Evolutionary conservation across 371 early-diverging fungal genomes (phyloP).

Genomic region (Mortierella sp.): DNA sequence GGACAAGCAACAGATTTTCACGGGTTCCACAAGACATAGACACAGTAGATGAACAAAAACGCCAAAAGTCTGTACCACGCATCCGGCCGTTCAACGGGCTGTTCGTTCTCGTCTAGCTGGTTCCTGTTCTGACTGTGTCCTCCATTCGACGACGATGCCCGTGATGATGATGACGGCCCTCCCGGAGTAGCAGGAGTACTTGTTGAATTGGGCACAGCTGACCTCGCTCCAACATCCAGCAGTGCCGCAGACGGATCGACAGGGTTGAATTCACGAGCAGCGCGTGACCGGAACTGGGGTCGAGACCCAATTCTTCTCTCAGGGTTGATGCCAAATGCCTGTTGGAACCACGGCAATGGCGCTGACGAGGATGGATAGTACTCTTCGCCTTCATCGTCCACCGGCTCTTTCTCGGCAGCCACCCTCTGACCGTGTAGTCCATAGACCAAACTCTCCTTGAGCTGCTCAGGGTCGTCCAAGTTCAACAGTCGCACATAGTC

Average conservation of each 20-base stretch:
- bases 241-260: neutral
- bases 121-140: neutral
- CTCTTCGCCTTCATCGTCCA: slow-evolving; percentile 53
- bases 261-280: slow-evolving; percentile 2
- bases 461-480: slow-evolving; percentile 30
- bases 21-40: neutral
- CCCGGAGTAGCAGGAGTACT: neutral
- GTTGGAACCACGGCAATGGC: slow-evolving; percentile 2
- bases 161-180: neutral
- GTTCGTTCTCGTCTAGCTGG: neutral
- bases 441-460: neutral
- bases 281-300: neutral
- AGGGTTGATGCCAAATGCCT: neutral
- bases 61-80: neutral
- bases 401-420: slow-evolving; percentile 27
- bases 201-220: neutral
- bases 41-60: neutral
- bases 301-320: neutral
- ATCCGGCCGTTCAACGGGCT: neutral
- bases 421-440: neutral
- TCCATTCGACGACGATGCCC: neutral
- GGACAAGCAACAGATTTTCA: too few relatives aligned
- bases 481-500: slow-evolving; percentile 49
- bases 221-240: neutral
- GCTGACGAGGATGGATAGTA: slow-evolving; percentile 27